Percentiles rank a stretch among this genome's conserved stretches.
Conservation (phyloP, 129 eudicot species). For the Arctium minus region DNA sequence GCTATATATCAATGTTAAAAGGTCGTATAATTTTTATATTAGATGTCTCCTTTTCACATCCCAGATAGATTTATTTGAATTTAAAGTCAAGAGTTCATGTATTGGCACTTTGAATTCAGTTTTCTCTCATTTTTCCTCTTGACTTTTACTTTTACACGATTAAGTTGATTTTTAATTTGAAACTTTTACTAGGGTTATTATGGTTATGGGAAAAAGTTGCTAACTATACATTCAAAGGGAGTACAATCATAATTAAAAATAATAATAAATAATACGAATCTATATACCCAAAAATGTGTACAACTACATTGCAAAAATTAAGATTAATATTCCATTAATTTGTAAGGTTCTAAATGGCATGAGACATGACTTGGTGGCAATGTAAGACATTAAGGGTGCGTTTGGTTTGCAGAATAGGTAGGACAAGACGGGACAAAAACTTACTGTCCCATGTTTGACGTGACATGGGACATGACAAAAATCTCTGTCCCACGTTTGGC, state of each 20-base stretch:
- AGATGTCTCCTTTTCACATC: conserved; percentile 8
- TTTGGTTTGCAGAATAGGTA: too few species aligned
- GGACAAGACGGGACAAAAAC: too few species aligned
- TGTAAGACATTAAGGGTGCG: too few species aligned
- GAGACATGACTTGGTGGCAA: too few species aligned
- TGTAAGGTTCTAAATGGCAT: too few species aligned
- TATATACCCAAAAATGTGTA: not conserved
- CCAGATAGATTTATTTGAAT: not conserved
- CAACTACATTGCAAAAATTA: not conserved
- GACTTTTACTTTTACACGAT: conserved; percentile 5
- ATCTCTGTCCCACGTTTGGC: too few species aligned
- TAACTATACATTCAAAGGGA: not conserved
- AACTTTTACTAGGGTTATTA: not conserved
- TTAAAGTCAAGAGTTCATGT: conserved; percentile 16
- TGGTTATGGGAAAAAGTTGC: not conserved
- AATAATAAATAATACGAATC: too few species aligned
- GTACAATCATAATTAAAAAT: not conserved
- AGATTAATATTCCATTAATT: not conserved
- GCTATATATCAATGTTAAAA: not conserved
- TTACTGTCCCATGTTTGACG: too few species aligned
- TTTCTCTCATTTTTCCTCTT: not conserved
- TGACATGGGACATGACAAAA: too few species aligned
- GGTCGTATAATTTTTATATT: not conserved
- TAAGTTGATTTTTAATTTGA: not conserved
- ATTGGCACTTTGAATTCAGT: conserved; percentile 12